Conservation (phyloP, 805 yeast species). For the Myxozyma neotropica region DNA sequence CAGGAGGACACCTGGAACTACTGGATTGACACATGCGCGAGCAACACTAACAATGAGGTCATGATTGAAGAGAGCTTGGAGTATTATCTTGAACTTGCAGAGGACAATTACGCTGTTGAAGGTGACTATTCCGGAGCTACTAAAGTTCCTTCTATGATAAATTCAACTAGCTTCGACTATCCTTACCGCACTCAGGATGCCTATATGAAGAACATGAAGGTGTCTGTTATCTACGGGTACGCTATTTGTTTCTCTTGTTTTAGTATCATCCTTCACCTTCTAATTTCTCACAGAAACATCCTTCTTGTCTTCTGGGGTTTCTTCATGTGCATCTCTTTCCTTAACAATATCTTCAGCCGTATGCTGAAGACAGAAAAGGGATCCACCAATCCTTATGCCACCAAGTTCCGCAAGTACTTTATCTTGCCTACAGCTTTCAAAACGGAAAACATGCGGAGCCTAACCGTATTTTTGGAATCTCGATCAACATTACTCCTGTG, state of each 20-base stretch:
- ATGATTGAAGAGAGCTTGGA: background rate
- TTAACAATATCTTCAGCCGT: background rate
- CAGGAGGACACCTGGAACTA: slow-evolving; percentile 6
- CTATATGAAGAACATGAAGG: slow-evolving; percentile 1
- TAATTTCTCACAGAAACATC: slow-evolving; percentile 10
- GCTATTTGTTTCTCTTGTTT: background rate
- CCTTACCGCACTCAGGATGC: background rate
- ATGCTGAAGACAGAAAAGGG: slow-evolving; percentile 1
- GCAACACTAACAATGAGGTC: background rate
- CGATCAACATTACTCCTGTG: slow-evolving; percentile 44
- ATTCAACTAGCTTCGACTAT: background rate
- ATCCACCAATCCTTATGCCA: background rate
- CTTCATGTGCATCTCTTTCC: slow-evolving; percentile 9
- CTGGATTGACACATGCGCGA: background rate
- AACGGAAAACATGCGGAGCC: slow-evolving; percentile 37
- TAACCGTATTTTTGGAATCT: slow-evolving; percentile 19
- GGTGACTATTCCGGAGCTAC: background rate
- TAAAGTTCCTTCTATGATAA: slow-evolving; percentile 9
- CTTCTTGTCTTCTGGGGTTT: slow-evolving; percentile 23
- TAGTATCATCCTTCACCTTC: no score
- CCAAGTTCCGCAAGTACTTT: slow-evolving; percentile 17
- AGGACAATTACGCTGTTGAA: background rate
- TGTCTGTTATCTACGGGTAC: slow-evolving; percentile 19
- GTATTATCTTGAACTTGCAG: slow-evolving; percentile 8
- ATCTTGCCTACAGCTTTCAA: slow-evolving; percentile 40